Evolutionary conservation across 2,329 filamentous ascomycete species (phyloP), one percentile per base, ranked within the genome.

Genomic region (Alternaria postmessia): DNA sequence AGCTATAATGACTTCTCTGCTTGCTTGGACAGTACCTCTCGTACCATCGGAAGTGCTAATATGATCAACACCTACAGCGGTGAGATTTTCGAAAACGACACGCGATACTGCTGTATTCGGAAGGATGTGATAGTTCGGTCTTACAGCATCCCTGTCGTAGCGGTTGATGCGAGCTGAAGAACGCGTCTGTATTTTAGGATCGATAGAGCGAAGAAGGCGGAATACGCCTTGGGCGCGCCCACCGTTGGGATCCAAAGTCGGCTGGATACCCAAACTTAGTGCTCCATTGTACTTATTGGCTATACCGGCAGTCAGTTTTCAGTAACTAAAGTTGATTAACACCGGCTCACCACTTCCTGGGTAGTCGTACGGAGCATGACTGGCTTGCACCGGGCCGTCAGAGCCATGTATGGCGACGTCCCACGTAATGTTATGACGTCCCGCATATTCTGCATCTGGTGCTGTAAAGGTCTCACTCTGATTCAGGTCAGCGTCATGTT

Each of bases 1-100:
- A 5, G 84, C 84, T 2, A 90, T 65, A 24, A 90, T 82, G 11
- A 89, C 81, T 65, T 90, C 88, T 46, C 68, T 71, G 2, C 28
- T 59, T 5, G 71, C 71, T 11, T 12, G 44, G 22, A 70, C 56
- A 4, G 26, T 55, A 24, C 54, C 49, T n/a, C 16, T 63, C 0
- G 56, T 61, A 8, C 41, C 53, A 22, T 48, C 52, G 1, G 43
- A 16, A 8, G 38, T 61, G 12, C 59, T 42, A 7, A 67, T 43
- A 39, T 63, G 67, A 18, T 69, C 62, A 2, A 74, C 70, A 20
- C 70, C 68, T n/a, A 59, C 43, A 14, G 69, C 69, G 7, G 47
- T 62, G 6, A 43, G 62, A 5, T 55, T 41, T 5, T 65, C 39
- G 46, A 75, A 70, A 1, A 66, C 9, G 4, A 74, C 39, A 34